Base-by-base conservation (phyloP, 2,329 filamentous ascomycete species). In the Penicillium sp. region DNA sequence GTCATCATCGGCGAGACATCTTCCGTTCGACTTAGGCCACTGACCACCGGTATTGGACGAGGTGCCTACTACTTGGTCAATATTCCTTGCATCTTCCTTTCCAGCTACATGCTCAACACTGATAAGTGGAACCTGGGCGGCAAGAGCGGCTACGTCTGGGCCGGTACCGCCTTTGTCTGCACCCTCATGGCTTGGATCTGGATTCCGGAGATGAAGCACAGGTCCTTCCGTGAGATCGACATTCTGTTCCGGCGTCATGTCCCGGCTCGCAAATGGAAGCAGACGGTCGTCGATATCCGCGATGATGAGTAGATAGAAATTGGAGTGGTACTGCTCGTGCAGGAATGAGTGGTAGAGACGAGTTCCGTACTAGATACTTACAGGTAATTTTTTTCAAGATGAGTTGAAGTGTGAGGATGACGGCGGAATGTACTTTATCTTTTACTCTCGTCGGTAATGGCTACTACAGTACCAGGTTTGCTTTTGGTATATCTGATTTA, bases 1-100 rank as follows among this genome's bases (percentile, higher is more conserved):
- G 81, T 83, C 70, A 84, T 87, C 58, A 87, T 87, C 42, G 83
- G 80, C 59, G 84, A 87, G 69, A 87, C 84, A 2, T 85, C 84
- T 0, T 73, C 84, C 45, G 79, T 87, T 48, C 83, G 84, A 55
- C 83, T 87, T 27, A 69, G 84, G 43, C 81, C 84, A 42, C 71
- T 87, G n/a, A 87, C 81, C 3, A 87, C 84, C 22, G 84, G 83
- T 68, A 70, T 86, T 44, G 84, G 84, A 64, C 83, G 84, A 64
- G 84, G 71, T 47, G 71, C 76, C 11, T 87, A 87, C 76, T 87
- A 87, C 70, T 61, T 84, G 5, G 73, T 84, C 55, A 79, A 87
- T 52, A 86, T 87, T 66, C 83, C 84, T 61, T 85, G 81, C 63
- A 87, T 87, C 64, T 86, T 83, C 78, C 77, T 84, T 9, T 67